A percentile compares a stretch with the other conserved stretches of the same genome.
phyloP scores from a whole-genome alignment of 257 asterid species.

The Catharanthus roseus region DNA sequence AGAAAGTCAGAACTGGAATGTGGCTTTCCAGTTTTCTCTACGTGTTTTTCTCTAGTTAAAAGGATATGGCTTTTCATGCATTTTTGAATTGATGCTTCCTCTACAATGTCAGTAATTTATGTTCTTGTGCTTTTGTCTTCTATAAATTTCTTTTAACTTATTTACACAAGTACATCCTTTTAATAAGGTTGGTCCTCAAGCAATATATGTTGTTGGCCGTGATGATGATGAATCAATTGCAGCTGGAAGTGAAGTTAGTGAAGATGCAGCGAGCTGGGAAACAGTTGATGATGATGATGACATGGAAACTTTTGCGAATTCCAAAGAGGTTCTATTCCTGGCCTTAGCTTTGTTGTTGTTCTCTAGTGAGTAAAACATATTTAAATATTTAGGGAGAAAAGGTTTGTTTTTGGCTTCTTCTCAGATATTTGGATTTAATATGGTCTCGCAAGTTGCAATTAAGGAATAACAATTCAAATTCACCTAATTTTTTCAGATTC shows the following conservation, averaged over 20 bases:
- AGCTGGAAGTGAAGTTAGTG: conserved; percentile 75
- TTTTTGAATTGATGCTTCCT: background rate
- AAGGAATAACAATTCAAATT: background rate
- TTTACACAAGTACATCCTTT: background rate
- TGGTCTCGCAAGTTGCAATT: background rate
- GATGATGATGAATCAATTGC: conserved; percentile 93
- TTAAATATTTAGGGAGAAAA: background rate
- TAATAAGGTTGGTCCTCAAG: conserved; percentile 96
- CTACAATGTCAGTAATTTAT: background rate
- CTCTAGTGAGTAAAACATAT: background rate
- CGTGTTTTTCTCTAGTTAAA: background rate
- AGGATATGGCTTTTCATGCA: background rate
- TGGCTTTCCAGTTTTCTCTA: background rate
- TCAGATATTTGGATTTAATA: background rate
- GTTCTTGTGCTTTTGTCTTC: background rate
- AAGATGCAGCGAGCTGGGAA: conserved; percentile 99
- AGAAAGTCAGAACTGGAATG: background rate
- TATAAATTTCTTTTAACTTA: background rate
- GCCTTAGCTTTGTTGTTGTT: conserved; percentile 15
- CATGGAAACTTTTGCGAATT: conserved; percentile 41
- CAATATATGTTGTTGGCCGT: conserved; percentile 96
- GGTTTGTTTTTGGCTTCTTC: background rate
- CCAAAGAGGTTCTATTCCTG: conserved; percentile 49
- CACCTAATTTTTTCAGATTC: background rate
- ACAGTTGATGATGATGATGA: conserved; percentile 91